Conservation (phyloP, 345 rosid species). For the Brassica incana region DNA sequence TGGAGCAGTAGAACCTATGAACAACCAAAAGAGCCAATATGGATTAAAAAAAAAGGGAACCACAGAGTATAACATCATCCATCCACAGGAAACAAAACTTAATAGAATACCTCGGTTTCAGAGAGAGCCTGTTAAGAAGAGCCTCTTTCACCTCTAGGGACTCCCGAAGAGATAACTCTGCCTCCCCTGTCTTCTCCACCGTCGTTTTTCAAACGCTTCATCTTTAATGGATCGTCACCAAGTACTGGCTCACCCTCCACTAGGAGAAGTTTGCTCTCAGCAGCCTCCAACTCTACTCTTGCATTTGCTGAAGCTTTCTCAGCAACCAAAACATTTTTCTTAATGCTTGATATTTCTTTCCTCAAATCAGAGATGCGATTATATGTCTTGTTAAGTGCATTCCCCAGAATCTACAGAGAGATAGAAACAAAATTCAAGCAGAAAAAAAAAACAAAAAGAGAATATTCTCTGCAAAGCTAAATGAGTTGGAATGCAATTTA, state of each 20-base stretch:
- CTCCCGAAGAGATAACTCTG: slow-evolving; percentile 60
- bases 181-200: slow-evolving; percentile 68
- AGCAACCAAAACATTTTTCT: slow-evolving; percentile 57
- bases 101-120: slow-evolving; percentile 78
- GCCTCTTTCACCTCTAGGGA: slow-evolving; percentile 84
- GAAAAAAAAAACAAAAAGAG: background rate
- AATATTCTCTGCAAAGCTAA: background rate
- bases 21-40: slow-evolving; percentile 10
- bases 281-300: slow-evolving; percentile 68
- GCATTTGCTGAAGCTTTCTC: slow-evolving; percentile 75
- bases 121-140: slow-evolving; percentile 82
- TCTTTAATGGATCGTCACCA: slow-evolving; percentile 79
- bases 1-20: slow-evolving; percentile 68
- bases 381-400: slow-evolving; percentile 88
- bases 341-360: slow-evolving; percentile 76
- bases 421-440: background rate
- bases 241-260: slow-evolving; percentile 90
- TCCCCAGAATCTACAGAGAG: slow-evolving; percentile 69
- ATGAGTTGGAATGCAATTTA: slow-evolving; percentile 29
- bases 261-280: slow-evolving; percentile 78
- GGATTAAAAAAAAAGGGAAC: background rate
- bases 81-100: background rate
- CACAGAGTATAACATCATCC: too few relatives aligned
- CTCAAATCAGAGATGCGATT: slow-evolving; percentile 86
- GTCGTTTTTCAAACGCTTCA: slow-evolving; percentile 70